Evolutionary conservation across 2,329 filamentous ascomycete genomes (phyloP), one percentile per base, ranked within the genome.

Genomic region (Hypoxylon sp.): DNA sequence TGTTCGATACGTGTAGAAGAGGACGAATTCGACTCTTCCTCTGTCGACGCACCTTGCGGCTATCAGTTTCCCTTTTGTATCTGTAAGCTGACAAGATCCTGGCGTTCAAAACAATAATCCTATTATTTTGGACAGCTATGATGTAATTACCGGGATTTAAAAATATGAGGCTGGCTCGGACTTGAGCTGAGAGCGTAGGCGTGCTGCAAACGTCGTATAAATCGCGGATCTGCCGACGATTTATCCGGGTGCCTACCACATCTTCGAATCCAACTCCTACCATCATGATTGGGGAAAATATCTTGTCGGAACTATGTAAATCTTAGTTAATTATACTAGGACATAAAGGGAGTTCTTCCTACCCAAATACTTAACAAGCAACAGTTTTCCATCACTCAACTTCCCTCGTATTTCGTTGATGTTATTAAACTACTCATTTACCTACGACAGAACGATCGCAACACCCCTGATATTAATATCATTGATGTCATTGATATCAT

Each of bases 401-500:
- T n/a, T n/a, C n/a, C n/a, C n/a, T n/a, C n/a, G n/a, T n/a, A n/a
- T n/a, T n/a, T n/a, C n/a, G n/a, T n/a, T n/a, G n/a, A n/a, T n/a
- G n/a, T n/a, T n/a, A n/a, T n/a, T n/a, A n/a, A n/a, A n/a, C n/a
- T n/a, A n/a, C n/a, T n/a, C n/a, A n/a, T n/a, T n/a, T n/a, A n/a
- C n/a, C n/a, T n/a, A n/a, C n/a, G n/a, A n/a, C n/a, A n/a, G n/a
- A n/a, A n/a, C n/a, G n/a, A 34, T 10, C 8, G 8, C 32, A 34
- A 34, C 10, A 15, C 4, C 32, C 3, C 37, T 3, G 8, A 6
- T 20, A 7, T 26, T 13, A 4, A 4, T 2, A 26, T 11, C 13
- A 4, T 22, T n/a, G 24, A 26, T 24, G 5, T 46, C 43, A 46
- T 15, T n/a, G 13, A 54, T 30, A 55, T 48, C 44, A 59, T 57